Evolutionary conservation across 1,284 basidiomycete species (phyloP).

Genomic region (Papiliotrema flavescens): DNA sequence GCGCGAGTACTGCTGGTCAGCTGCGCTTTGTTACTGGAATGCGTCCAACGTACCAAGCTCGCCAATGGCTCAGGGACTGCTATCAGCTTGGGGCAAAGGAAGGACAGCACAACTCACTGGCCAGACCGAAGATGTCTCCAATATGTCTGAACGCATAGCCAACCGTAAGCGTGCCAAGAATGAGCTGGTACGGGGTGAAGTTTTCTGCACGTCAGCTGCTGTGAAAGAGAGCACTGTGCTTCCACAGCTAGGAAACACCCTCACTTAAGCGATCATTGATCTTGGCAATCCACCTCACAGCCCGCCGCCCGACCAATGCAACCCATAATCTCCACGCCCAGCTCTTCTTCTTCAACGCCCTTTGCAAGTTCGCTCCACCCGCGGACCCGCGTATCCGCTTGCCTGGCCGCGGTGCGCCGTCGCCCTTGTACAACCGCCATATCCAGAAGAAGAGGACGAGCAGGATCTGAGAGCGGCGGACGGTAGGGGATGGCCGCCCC

Average conservation of each 20-base stretch:
- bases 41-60: constrained; percentile 60
- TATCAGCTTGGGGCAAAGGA: not conserved
- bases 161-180: constrained; percentile 76
- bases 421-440: constrained; percentile 70
- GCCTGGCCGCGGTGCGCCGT: constrained; percentile 48
- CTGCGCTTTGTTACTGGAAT: not conserved
- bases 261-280: constrained; percentile 44
- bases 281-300: constrained; percentile 36
- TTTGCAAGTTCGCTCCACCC: no score
- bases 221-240: no score
- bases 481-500: constrained; percentile 69
- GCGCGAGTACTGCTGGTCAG: constrained; percentile 67
- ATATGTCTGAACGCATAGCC: constrained; percentile 82
- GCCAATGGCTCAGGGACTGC: constrained; percentile 86
- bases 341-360: constrained; percentile 10
- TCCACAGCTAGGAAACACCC: constrained; percentile 5
- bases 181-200: constrained; percentile 92
- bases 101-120: constrained; percentile 56
- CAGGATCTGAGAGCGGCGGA: constrained; percentile 74
- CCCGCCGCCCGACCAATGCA: constrained; percentile 28
- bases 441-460: constrained; percentile 87
- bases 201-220: constrained; percentile 55
- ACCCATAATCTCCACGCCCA: constrained; percentile 32
- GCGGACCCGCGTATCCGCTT: constrained; percentile 36
- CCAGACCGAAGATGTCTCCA: constrained; percentile 80